Evolutionary conservation across 2,329 filamentous ascomycete species (phyloP), one percentile per base, ranked within the genome.

Genomic region (Pyrenophora tritici-repentis): DNA sequence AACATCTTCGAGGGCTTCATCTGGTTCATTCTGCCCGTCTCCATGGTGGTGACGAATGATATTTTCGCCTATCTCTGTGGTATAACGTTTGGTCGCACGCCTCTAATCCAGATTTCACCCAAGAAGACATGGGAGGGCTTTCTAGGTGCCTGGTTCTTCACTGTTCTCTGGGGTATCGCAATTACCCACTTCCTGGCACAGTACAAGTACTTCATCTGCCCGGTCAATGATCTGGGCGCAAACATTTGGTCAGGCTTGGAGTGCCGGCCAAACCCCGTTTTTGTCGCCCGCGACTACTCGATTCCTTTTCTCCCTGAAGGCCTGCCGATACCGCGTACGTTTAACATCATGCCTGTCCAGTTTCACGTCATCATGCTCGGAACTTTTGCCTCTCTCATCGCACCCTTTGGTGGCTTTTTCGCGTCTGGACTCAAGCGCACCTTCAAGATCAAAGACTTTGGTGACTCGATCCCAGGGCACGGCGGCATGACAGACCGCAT

Each of bases 371-470:
- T 97, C 47, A 83, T 90, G 44, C 87, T 97, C 66, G 91, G 91
- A 13, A 91, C 91, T 1, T 99, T 99, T 68, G 94, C 94, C 39
- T 97, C 93, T 3, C 83, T 99, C 32, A 96, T 99, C 65, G 94
- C 94, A 7, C 94, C 94, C 2, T 99, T 99, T 68, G 94, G 94
- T 49, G 94, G 94, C 24, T 99, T 99, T 83, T 99, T 99, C 72
- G 94, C 94, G 4, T 97, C 92, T 2, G 94, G 94, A 1, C 83
- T 99, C 50, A 99, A 99, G 83, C 90, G 94, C 24, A 97, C 93
- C 3, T 99, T 99, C 80, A 97, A 99, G 79, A 95, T 99, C 82
- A 99, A 99, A 82, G 94, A 99, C 78, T 99, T 99, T 77, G 94
- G 94, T 62, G 90, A 99, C 75, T 96, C 91, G 1, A 99, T 99